phyloP scores from a whole-genome alignment of 2,329 filamentous ascomycete species.

The Penicillium vulpinum region DNA sequence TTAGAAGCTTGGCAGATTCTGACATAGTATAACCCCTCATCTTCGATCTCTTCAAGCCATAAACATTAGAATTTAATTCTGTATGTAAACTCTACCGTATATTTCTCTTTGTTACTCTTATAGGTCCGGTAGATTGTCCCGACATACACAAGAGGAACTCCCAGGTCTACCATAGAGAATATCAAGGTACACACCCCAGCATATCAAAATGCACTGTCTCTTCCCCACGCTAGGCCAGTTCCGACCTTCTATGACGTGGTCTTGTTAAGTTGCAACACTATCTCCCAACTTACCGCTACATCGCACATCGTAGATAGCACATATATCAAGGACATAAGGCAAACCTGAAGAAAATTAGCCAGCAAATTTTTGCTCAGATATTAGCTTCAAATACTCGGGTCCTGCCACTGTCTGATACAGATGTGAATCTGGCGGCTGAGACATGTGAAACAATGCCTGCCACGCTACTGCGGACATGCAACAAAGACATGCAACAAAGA shows the following conservation, averaged over 20 bases:
- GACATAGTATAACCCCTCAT: conserved; percentile 3
- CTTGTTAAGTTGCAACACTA: neutral
- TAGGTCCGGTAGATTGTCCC: neutral
- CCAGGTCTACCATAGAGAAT: neutral
- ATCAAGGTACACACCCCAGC: neutral
- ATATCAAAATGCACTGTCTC: neutral
- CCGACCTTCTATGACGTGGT: neutral
- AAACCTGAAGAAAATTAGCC: neutral
- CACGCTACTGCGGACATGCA: conserved; percentile 9
- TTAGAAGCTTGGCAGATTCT: neutral
- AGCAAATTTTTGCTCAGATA: neutral
- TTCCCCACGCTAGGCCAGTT: neutral
- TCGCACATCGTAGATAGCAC: neutral
- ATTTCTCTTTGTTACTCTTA: neutral
- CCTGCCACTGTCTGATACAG: neutral
- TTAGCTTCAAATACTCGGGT: neutral
- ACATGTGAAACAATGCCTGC: conserved; percentile 18
- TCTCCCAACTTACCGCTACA: neutral
- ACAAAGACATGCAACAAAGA: conserved; percentile 16
- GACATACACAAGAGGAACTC: neutral
- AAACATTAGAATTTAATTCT: neutral
- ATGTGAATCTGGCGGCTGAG: conserved; percentile 7
- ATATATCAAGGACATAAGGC: neutral
- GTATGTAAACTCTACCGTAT: neutral
- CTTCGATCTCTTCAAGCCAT: neutral